Evolutionary conservation across 495 filamentous ascomycete species (phyloP).

Genomic region (Talaromyces thailandensis): DNA sequence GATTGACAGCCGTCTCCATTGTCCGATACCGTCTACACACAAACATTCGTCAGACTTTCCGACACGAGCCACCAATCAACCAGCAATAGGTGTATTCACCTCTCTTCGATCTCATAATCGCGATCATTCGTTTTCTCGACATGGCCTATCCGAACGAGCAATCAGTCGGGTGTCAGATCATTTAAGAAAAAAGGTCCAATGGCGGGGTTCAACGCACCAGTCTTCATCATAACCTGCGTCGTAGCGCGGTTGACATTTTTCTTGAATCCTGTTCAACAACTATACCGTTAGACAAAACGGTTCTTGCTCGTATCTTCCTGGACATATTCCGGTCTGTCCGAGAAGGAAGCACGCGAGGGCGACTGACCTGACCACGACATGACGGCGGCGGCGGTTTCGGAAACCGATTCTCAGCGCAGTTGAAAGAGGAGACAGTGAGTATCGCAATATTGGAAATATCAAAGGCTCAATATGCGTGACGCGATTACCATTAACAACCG

Average conservation of each 20-base stretch:
- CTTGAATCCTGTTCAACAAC: slow-evolving; percentile 69
- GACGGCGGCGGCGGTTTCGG: slow-evolving; percentile 17
- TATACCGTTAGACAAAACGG: not conserved
- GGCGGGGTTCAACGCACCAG: slow-evolving; percentile 43
- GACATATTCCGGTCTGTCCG: not conserved
- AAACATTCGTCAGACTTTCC: not conserved
- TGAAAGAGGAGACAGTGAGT: not conserved
- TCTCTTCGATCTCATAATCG: slow-evolving; percentile 96
- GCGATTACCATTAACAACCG: too few relatives aligned
- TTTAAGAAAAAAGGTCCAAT: not conserved
- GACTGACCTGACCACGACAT: slow-evolving; percentile 55
- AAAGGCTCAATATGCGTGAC: not conserved
- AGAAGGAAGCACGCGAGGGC: not conserved
- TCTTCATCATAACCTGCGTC: slow-evolving; percentile 99
- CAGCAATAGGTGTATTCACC: slow-evolving; percentile 41
- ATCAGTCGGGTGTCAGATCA: not conserved
- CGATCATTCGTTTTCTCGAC: slow-evolving; percentile 97
- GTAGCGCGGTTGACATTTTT: slow-evolving; percentile 98
- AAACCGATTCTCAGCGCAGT: not conserved
- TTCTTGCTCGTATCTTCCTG: not conserved
- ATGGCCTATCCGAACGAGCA: slow-evolving; percentile 51
- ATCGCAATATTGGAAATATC: not conserved
- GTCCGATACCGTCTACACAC: slow-evolving; percentile 72
- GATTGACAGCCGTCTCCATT: slow-evolving; percentile 86
- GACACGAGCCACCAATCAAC: not conserved